Evolutionary conservation across 495 filamentous ascomycete species (phyloP).

Genomic region (Paragyromitra xinjiangensis): DNA sequence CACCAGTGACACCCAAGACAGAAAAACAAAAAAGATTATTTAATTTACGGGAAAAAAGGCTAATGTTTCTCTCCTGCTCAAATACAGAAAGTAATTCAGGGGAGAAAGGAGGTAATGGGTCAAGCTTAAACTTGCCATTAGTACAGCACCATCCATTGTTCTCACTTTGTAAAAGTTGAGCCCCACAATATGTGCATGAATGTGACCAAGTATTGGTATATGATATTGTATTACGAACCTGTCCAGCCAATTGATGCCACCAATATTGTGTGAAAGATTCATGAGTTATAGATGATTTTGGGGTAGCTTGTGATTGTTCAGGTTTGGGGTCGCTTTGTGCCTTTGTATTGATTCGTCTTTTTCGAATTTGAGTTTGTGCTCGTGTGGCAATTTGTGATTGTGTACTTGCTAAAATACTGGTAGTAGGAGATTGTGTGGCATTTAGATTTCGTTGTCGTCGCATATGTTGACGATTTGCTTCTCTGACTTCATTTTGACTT

Average conservation of each 20-base stretch:
- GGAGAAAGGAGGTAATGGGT: neutral
- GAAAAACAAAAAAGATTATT: conserved; percentile 38
- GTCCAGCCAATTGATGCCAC: neutral
- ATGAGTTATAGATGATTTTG: neutral
- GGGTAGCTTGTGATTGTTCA: neutral
- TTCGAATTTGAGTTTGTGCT: neutral
- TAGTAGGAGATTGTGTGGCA: neutral
- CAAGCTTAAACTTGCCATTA: conserved; percentile 22
- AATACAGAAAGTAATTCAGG: neutral
- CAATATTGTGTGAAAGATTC: neutral
- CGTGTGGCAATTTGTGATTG: neutral
- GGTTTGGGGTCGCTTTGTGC: neutral
- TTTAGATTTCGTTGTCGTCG: neutral
- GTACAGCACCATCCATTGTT: conserved; percentile 31
- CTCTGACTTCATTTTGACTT: neutral
- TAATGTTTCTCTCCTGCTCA: neutral
- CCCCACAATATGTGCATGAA: neutral
- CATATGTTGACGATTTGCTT: neutral
- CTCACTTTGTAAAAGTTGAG: neutral
- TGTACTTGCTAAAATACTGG: neutral
- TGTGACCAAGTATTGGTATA: neutral
- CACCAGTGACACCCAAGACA: conserved; percentile 13
- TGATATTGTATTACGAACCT: neutral
- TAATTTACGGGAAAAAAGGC: neutral
- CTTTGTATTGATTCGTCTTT: neutral